These are phyloP conservation scores for Aspergillus sp. DNA, from an alignment of 2,329 filamentous ascomycete species.

Conservation along the genomic window DNA sequence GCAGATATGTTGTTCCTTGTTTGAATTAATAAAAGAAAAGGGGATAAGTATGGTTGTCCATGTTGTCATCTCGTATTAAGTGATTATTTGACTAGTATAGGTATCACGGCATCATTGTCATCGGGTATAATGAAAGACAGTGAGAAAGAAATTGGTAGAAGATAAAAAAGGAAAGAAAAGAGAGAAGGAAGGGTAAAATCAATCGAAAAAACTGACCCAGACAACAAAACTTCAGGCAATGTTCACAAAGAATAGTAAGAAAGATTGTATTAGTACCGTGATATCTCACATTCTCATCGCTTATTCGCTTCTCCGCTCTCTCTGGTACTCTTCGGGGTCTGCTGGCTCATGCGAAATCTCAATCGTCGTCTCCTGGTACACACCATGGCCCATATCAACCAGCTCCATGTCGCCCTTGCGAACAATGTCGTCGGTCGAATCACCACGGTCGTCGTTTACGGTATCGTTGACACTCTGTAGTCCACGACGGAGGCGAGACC, in stretches of 20 bases:
- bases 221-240: not conserved
- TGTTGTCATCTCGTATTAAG: not conserved
- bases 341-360: conserved; percentile 40
- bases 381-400: conserved; percentile 31
- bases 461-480: conserved; percentile 18
- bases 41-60: not conserved
- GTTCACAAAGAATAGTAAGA: no score
- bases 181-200: no score
- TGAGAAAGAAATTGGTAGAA: not conserved
- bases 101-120: not conserved
- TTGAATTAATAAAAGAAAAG: not conserved
- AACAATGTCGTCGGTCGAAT: conserved; percentile 47
- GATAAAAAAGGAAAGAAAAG: not conserved
- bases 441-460: conserved; percentile 33
- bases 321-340: conserved; percentile 15
- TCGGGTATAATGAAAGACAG: not conserved
- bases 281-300: not conserved
- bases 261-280: not conserved
- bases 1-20: not conserved
- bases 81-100: not conserved
- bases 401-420: conserved; percentile 33
- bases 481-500: conserved; percentile 22
- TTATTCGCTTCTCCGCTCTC: conserved; percentile 4
- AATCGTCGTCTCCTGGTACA: conserved; percentile 45
- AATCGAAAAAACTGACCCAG: not conserved